A percentile compares a stretch with the other conserved stretches of the same genome.
These are phyloP conservation scores for Penicillium aurantiogriseum DNA, from an alignment of 2,329 filamentous ascomycete species.

Conservation along the genomic window DNA sequence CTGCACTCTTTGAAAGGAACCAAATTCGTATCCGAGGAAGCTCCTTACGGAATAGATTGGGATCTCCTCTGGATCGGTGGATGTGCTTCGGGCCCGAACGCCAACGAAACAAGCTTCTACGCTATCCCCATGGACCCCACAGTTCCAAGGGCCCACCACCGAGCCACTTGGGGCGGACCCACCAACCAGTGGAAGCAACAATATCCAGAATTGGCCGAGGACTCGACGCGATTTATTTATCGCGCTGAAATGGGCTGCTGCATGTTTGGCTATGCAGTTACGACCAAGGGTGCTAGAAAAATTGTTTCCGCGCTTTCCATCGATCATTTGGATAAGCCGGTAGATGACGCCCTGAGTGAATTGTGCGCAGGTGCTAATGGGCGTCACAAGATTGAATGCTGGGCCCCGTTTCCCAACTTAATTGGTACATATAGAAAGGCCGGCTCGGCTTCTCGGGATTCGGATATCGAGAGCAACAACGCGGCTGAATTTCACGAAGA, in stretches of 20 bases:
- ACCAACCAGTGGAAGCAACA: slow-evolving; percentile 20
- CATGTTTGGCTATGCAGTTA: slow-evolving; percentile 42
- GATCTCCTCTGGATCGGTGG: slow-evolving; percentile 55
- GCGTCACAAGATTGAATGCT: slow-evolving; percentile 34
- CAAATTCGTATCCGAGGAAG: slow-evolving; percentile 26
- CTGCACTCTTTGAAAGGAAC: slow-evolving; percentile 32
- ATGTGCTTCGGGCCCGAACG: slow-evolving; percentile 39
- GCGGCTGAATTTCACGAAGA: slow-evolving; percentile 17
- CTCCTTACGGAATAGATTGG: slow-evolving; percentile 55
- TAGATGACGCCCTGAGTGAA: slow-evolving; percentile 49
- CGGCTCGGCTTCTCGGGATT: slow-evolving; percentile 33
- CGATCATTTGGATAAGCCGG: slow-evolving; percentile 27
- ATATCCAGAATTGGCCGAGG: slow-evolving; percentile 12
- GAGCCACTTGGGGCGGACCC: slow-evolving; percentile 22
- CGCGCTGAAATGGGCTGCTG: slow-evolving; percentile 35
- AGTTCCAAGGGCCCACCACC: slow-evolving; percentile 17
- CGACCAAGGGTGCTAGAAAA: slow-evolving; percentile 37
- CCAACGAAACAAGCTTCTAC: slow-evolving; percentile 30
- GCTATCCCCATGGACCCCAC: slow-evolving; percentile 35
- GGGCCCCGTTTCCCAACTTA: slow-evolving; percentile 47
- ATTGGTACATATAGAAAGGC: slow-evolving; percentile 49
- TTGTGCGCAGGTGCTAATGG: slow-evolving; percentile 45
- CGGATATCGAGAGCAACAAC: slow-evolving; percentile 28
- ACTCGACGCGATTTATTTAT: slow-evolving; percentile 41
- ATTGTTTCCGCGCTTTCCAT: slow-evolving; percentile 35